Conservation (phyloP, 2,329 filamentous ascomycete genomes). For the Colletotrichum agaves region DNA sequence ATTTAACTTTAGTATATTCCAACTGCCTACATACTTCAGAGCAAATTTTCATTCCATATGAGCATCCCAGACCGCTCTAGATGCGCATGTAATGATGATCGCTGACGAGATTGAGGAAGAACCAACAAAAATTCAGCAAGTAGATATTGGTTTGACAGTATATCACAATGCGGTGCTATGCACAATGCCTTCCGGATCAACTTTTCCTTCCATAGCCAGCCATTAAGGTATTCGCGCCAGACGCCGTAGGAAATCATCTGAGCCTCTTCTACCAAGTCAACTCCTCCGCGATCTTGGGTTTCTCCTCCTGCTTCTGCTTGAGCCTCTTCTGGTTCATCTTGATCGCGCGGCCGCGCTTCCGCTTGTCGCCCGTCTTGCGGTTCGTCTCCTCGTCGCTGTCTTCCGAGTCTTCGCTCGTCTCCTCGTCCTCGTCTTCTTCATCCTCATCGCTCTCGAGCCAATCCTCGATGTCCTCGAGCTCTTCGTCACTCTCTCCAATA, state of each 20-base stretch:
- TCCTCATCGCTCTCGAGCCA: slow-evolving; percentile 83
- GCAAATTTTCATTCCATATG: background rate
- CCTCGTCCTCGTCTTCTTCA: slow-evolving; percentile 68
- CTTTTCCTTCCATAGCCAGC: slow-evolving; percentile 33
- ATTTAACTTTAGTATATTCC: background rate
- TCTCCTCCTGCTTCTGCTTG: slow-evolving; percentile 61
- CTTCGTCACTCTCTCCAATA: slow-evolving; percentile 82
- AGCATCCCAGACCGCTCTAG: too few species aligned
- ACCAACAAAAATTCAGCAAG: slow-evolving; percentile 2
- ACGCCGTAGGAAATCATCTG: slow-evolving; percentile 28
- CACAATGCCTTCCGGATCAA: slow-evolving; percentile 25
- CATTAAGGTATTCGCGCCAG: slow-evolving; percentile 35
- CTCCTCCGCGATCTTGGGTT: slow-evolving; percentile 53
- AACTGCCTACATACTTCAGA: background rate
- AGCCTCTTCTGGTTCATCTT: slow-evolving; percentile 56
- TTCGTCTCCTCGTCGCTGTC: slow-evolving; percentile 67
- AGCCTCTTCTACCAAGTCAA: slow-evolving; percentile 51
- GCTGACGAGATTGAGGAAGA: background rate
- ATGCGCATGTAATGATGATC: too few species aligned
- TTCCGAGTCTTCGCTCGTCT: slow-evolving; percentile 66
- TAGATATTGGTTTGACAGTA: slow-evolving; percentile 21
- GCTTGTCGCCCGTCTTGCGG: slow-evolving; percentile 66
- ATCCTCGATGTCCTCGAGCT: slow-evolving; percentile 82
- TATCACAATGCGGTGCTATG: slow-evolving; percentile 27
- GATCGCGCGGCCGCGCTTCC: slow-evolving; percentile 61